phyloP scores from a whole-genome alignment of 1,284 basidiomycete species.

The Leucoagaricus sp. region DNA sequence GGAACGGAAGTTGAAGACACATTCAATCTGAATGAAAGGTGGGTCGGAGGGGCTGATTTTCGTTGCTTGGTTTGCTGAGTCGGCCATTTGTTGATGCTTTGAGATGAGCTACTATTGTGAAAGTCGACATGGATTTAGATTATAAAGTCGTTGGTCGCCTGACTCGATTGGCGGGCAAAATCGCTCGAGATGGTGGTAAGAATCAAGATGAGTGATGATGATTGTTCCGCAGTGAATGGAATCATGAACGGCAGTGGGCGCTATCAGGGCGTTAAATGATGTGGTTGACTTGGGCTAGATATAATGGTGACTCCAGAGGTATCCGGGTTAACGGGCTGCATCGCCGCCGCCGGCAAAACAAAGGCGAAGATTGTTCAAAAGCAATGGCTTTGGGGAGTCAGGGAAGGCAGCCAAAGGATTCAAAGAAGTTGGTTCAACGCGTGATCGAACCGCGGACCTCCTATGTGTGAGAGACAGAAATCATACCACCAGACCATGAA shows the following conservation, averaged over 20 bases:
- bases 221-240: neutral
- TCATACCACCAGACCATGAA: constrained; percentile 34
- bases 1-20: constrained; percentile 41
- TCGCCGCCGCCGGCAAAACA: no score
- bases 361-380: no score
- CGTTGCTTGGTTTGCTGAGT: neutral
- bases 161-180: neutral
- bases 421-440: constrained; percentile 27
- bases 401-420: no score
- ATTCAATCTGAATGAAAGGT: constrained; percentile 43
- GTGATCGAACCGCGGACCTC: constrained; percentile 30
- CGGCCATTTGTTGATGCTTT: neutral
- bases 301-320: no score
- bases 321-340: no score
- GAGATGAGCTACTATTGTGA: no score
- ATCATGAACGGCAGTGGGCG: no score
- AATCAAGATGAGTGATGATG: no score
- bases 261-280: no score
- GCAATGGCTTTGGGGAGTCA: no score
- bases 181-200: neutral
- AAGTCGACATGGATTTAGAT: neutral
- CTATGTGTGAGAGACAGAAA: constrained; percentile 35
- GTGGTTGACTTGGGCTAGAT: no score
- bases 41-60: constrained; percentile 17
- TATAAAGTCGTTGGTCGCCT: neutral